A percentile compares a stretch with the other conserved stretches of the same genome.
phyloP scores from a whole-genome alignment of 2,329 filamentous ascomycete genomes.

The Fusarium sp. region DNA sequence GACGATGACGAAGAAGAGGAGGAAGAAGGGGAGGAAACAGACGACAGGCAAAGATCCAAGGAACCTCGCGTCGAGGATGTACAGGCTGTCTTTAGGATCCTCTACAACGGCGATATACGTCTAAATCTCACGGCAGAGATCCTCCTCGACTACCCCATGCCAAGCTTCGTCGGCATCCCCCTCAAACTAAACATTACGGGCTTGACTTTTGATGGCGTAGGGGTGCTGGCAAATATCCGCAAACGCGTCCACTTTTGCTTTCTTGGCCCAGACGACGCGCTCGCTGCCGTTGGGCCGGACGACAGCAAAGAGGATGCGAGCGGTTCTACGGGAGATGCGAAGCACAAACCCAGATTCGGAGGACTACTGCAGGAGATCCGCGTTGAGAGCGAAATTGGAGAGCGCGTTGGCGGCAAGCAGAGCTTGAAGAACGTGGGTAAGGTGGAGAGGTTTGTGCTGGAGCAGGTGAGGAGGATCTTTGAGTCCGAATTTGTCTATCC shows the following conservation, averaged over 20 bases:
- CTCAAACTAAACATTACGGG: conserved; percentile 95
- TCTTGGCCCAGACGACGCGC: conserved; percentile 87
- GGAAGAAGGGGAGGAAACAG: conserved; percentile 41
- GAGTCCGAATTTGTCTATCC: conserved; percentile 99
- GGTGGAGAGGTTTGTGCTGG: conserved; percentile 95
- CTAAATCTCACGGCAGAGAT: conserved; percentile 94
- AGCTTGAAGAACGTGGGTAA: conserved; percentile 98
- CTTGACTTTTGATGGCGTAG: conserved; percentile 92
- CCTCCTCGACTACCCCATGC: conserved; percentile 96
- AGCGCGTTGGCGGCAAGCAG: conserved; percentile 89
- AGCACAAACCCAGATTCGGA: conserved; percentile 60
- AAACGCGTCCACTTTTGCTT: conserved; percentile 94
- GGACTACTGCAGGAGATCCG: conserved; percentile 90
- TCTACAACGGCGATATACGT: conserved; percentile 86
- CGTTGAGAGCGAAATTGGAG: conserved; percentile 97
- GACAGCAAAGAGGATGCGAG: conserved; percentile 43
- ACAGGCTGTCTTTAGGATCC: conserved; percentile 90
- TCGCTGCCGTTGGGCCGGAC: conserved; percentile 70
- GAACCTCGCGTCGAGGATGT: conserved; percentile 86
- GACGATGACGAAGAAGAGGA: conserved; percentile 47
- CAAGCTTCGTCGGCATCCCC: conserved; percentile 95
- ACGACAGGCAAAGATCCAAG: conserved; percentile 46
- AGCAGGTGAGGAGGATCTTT: conserved; percentile 96
- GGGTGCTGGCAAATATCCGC: conserved; percentile 89
- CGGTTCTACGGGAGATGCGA: conserved; percentile 19